Percentiles rank a stretch among this genome's conserved stretches.
phyloP scores from a whole-genome alignment of 768 basidiomycete species.

The Boletus pseudopeckii region DNA sequence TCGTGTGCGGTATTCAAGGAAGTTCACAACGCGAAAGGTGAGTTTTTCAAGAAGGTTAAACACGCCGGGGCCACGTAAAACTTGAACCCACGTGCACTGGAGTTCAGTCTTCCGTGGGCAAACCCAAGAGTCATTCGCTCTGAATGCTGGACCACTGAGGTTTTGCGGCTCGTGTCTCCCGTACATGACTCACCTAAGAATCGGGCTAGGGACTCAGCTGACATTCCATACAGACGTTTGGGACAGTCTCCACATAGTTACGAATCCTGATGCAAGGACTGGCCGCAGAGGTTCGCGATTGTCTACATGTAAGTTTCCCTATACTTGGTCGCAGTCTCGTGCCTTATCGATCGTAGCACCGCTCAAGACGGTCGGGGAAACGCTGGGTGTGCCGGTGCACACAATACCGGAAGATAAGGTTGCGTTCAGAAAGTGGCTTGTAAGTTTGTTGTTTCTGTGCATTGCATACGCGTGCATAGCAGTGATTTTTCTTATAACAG shows the following conservation, averaged over 20 bases:
- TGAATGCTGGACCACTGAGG: background rate
- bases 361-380: constrained; percentile 56
- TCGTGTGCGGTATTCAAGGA: constrained; percentile 71
- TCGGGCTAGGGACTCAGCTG: background rate
- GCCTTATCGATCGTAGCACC: constrained; percentile 51
- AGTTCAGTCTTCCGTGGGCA: background rate
- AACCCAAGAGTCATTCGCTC: background rate
- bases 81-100: background rate
- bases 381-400: constrained; percentile 51
- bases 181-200: background rate
- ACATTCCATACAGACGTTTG: constrained; percentile 64
- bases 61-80: background rate
- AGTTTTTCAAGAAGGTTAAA: background rate
- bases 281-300: constrained; percentile 59
- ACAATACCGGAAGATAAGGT: constrained; percentile 56
- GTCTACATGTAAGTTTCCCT: constrained; percentile 45
- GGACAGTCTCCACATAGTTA: constrained; percentile 63
- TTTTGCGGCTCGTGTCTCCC: background rate
- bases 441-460: constrained; percentile 28
- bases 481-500: constrained; percentile 29
- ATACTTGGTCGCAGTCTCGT: background rate
- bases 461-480: background rate
- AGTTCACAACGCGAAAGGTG: constrained; percentile 62
- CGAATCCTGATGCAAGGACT: constrained; percentile 62
- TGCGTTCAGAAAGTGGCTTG: constrained; percentile 66